Evolutionary conservation across 2,329 filamentous ascomycete species (phyloP).

Genomic region (Metarhizium sp.): DNA sequence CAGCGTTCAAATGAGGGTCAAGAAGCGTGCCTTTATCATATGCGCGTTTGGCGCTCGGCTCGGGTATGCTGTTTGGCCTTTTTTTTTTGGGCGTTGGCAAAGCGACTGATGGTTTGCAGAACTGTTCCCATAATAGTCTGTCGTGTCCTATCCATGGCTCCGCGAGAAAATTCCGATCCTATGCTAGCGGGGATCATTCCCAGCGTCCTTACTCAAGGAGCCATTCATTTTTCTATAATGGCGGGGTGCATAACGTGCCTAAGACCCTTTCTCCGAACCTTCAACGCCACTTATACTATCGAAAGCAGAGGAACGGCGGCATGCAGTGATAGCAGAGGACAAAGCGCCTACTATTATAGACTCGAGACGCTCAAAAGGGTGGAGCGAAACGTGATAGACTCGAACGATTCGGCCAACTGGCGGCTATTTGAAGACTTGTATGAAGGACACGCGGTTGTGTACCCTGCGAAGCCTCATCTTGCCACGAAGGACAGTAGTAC

Average conservation of each 20-base stretch:
- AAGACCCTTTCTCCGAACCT: conserved; percentile 6
- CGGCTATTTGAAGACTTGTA: conserved; percentile 2
- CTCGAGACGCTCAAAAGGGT: conserved; percentile 5
- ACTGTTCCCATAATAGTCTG: conserved; percentile 1
- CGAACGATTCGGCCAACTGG: conserved; percentile 4
- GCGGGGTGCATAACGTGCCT: conserved; percentile 6
- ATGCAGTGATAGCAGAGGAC: neutral
- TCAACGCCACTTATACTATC: neutral
- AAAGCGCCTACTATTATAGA: neutral
- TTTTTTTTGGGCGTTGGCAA: neutral
- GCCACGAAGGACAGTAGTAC: neutral
- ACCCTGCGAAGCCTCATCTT: neutral
- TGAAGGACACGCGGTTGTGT: neutral
- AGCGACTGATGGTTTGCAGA: neutral
- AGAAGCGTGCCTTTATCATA: conserved; percentile 4
- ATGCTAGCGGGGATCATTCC: conserved; percentile 3
- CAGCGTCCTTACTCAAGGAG: conserved; percentile 5
- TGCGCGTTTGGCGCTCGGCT: conserved; percentile 6
- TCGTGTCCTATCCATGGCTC: conserved; percentile 3
- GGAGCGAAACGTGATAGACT: neutral
- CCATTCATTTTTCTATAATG: conserved; percentile 5
- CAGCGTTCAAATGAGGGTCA: conserved; percentile 3
- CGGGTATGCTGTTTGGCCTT: neutral
- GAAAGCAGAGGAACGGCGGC: neutral
- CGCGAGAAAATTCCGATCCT: neutral